Conservation (phyloP, 805 yeast species). For the Teunomyces panamensis region DNA sequence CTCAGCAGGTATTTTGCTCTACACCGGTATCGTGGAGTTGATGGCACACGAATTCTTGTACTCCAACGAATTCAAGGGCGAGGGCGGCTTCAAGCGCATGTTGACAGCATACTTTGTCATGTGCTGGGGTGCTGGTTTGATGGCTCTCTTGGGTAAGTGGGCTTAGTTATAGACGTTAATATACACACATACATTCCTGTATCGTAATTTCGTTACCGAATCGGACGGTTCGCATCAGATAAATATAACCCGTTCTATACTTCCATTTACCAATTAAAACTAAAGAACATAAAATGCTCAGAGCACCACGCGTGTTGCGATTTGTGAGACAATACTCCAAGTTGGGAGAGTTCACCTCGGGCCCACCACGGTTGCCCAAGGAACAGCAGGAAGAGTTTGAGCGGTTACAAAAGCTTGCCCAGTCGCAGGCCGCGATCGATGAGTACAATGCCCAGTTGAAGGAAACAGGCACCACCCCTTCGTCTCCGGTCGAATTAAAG, state of each 20-base stretch:
- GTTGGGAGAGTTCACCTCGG: constrained; percentile 21
- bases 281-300: not conserved
- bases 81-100: constrained; percentile 50
- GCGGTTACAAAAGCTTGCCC: constrained; percentile 74
- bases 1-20: constrained; percentile 34
- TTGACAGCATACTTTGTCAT: constrained; percentile 49
- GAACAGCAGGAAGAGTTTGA: constrained; percentile 93
- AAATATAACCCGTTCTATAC: not conserved
- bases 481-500: constrained; percentile 3
- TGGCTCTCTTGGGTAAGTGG: constrained; percentile 79
- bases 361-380: constrained; percentile 73
- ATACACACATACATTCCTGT: not conserved
- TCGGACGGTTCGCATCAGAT: too few species aligned
- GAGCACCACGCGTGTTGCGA: not conserved
- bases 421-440: constrained; percentile 72
- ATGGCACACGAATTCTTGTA: constrained; percentile 40
- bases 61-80: constrained; percentile 59
- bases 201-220: not conserved
- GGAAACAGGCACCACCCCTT: constrained; percentile 22
- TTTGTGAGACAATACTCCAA: constrained; percentile 1
- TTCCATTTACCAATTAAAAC: not conserved
- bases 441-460: constrained; percentile 56
- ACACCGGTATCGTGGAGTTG: constrained; percentile 35
- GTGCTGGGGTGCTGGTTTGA: constrained; percentile 69
- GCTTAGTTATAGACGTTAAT: constrained; percentile 34